Percentiles rank a stretch among this genome's conserved stretches.
phyloP scores from a whole-genome alignment of 1,284 basidiomycete species.

The Trametes pubescens region DNA sequence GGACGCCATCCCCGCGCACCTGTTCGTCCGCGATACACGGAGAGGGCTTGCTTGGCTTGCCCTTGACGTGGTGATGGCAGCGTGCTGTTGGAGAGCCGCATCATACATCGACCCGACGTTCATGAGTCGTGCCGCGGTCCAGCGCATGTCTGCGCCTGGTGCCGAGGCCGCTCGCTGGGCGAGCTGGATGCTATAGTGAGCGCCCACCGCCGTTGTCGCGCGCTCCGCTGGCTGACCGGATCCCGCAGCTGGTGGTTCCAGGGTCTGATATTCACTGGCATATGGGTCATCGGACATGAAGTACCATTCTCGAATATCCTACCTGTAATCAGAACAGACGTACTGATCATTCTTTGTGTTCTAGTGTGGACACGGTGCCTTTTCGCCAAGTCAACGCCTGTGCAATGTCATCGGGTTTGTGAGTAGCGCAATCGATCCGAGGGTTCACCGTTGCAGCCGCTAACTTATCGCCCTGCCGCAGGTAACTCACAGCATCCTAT shows the following conservation, averaged over 20 bases:
- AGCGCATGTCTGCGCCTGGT: constrained; percentile 45
- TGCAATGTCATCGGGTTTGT: constrained; percentile 43
- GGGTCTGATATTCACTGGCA: constrained; percentile 63
- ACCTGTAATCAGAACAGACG: background rate
- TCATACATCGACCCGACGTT: constrained; percentile 57
- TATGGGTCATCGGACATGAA: constrained; percentile 73
- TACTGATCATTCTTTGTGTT: background rate
- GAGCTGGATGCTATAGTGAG: constrained; percentile 49
- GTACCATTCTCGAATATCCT: constrained; percentile 36
- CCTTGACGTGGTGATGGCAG: constrained; percentile 58
- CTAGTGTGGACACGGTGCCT: constrained; percentile 44
- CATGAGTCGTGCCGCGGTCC: constrained; percentile 36
- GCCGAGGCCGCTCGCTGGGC: constrained; percentile 51
- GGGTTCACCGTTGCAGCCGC: background rate
- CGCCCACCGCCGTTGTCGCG: background rate
- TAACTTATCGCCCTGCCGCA: constrained; percentile 6
- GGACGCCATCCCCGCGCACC: constrained; percentile 57
- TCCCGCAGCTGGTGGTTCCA: constrained; percentile 65
- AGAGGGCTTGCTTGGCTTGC: constrained; percentile 39
- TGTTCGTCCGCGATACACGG: constrained; percentile 41
- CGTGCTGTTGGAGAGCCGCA: constrained; percentile 53
- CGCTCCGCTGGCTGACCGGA: background rate
- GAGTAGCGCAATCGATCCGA: constrained; percentile 12
- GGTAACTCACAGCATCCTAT: constrained; percentile 44
- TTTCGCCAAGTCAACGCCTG: constrained; percentile 38